Evolutionary conservation across 148 eudicot species (phyloP), one percentile per base, ranked within the genome.

Genomic region (Persicaria tinctoria): DNA sequence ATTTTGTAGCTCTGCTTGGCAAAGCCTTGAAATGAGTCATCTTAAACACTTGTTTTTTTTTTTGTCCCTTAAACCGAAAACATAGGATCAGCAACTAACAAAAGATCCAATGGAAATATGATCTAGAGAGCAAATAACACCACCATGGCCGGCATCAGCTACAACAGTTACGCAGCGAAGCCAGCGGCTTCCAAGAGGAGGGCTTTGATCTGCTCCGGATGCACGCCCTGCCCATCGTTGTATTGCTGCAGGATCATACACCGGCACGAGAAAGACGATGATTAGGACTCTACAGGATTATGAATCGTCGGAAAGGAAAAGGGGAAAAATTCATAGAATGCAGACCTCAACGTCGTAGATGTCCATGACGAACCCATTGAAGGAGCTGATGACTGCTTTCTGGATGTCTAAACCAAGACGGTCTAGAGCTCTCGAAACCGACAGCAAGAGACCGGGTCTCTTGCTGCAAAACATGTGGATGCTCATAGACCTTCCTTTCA

Each of bases 201-300:
- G 13, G 90, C 97, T 79, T 90, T 94, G 75, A 94, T 88, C 75
- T 94, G 96, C 56, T 94, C 98, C 0, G 97, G 93, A 78, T 86
- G 89, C 55, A 94, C 82, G 51, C 88, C 96, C 74, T 85, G 90
- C 13, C 96, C 97, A 60, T 91, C 96, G 53, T 85, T 81, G 87
- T 91, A 91, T 87, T 89, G 98, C 98, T 87, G 93, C 75, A 76
- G 41, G 41, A 32, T 32, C 41, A 32, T 32, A 46, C 53, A 59
- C 56, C 32, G 66, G 1, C 59, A n/a, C 4, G 9, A 77, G 60
- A 44, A 41, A 45, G 0, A n/a, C 51, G 38, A 51, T 51, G 8
- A 56, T 68, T 6, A 74, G 27, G 46, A 16, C 16, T 70, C 17
- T 16, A 17, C 5, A 16, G 5, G 1, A 53, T 53, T 10, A 53